Evolutionary conservation across 179 eudicot genomes (phyloP).

Genomic region (Patellifolia procumbens): DNA sequence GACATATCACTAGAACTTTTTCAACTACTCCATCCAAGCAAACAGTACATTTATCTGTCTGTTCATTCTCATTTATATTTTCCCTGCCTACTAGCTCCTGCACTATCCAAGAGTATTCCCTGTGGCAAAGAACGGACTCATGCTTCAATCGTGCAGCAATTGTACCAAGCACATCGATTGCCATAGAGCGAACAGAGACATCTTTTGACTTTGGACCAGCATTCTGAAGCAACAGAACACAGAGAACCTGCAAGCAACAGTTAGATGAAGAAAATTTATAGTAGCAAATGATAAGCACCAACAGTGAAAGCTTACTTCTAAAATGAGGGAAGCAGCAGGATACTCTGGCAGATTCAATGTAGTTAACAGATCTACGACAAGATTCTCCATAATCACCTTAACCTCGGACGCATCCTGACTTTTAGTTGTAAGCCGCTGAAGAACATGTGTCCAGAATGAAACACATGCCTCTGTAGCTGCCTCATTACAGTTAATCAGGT

Average conservation of each 20-base stretch:
- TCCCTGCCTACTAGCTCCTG: conserved; percentile 49
- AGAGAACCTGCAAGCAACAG: conserved; percentile 77
- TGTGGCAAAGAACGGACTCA: conserved; percentile 67
- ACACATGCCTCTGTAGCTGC: conserved; percentile 93
- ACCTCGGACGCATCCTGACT: conserved; percentile 84
- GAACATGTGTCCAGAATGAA: conserved; percentile 89
- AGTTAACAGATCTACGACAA: conserved; percentile 76
- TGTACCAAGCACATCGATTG: conserved; percentile 93
- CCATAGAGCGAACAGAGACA: conserved; percentile 71
- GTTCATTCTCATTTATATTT: conserved; percentile 37
- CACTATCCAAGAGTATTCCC: conserved; percentile 77
- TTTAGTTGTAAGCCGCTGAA: conserved; percentile 80
- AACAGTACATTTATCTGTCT: conserved; percentile 60
- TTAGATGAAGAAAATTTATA: conserved; percentile 27
- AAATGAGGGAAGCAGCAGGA: conserved; percentile 85
- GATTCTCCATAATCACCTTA: conserved; percentile 79
- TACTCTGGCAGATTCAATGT: conserved; percentile 92
- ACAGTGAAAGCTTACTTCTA: conserved; percentile 63
- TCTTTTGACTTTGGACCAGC: conserved; percentile 96
- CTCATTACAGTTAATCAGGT: conserved; percentile 71
- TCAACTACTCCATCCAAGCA: conserved; percentile 64
- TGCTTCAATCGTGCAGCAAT: conserved; percentile 92
- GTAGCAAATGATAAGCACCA: conserved; percentile 12
- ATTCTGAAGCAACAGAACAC: conserved; percentile 95
- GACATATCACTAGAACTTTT: conserved; percentile 62